These are phyloP conservation scores for Populus simonii DNA, from an alignment of 345 rosid genomes.

Conservation along the genomic window DNA sequence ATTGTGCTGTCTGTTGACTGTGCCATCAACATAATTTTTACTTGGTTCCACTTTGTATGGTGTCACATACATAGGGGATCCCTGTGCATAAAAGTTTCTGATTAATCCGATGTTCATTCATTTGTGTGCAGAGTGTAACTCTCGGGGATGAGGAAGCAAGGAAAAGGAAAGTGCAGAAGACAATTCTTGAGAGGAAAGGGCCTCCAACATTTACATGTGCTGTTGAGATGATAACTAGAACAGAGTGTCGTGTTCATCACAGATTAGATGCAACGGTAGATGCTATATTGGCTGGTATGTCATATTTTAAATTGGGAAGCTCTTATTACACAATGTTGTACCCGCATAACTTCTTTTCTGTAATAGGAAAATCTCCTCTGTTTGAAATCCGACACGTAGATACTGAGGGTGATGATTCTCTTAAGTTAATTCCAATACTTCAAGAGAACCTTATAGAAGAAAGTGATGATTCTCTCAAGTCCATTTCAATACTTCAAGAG, in stretches of 20 bases:
- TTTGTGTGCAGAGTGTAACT: slow-evolving; percentile 71
- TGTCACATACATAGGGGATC: too few species aligned
- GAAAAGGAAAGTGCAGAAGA: slow-evolving; percentile 92
- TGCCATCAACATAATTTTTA: not conserved
- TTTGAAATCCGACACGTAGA: slow-evolving; percentile 69
- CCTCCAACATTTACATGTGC: slow-evolving; percentile 85
- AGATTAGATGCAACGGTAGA: slow-evolving; percentile 84
- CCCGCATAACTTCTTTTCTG: slow-evolving; percentile 6
- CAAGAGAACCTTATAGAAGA: too few species aligned
- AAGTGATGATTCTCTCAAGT: slow-evolving; percentile 34
- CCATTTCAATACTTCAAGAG: slow-evolving; percentile 32
- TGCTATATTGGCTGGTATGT: slow-evolving; percentile 75
- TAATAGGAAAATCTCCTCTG: slow-evolving; percentile 68
- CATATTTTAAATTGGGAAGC: slow-evolving; percentile 3
- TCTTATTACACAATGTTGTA: not conserved
- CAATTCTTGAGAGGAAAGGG: slow-evolving; percentile 91
- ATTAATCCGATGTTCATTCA: slow-evolving; percentile 4
- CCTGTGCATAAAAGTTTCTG: not conserved
- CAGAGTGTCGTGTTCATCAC: slow-evolving; percentile 81
- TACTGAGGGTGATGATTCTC: slow-evolving; percentile 30
- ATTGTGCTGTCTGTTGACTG: not conserved
- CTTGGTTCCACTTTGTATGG: too few species aligned
- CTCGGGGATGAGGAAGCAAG: slow-evolving; percentile 93
- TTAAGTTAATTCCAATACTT: too few species aligned
- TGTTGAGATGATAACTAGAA: slow-evolving; percentile 79